Evolutionary conservation across 129 eudicot species (phyloP).

Genomic region (Logfia minima): DNA sequence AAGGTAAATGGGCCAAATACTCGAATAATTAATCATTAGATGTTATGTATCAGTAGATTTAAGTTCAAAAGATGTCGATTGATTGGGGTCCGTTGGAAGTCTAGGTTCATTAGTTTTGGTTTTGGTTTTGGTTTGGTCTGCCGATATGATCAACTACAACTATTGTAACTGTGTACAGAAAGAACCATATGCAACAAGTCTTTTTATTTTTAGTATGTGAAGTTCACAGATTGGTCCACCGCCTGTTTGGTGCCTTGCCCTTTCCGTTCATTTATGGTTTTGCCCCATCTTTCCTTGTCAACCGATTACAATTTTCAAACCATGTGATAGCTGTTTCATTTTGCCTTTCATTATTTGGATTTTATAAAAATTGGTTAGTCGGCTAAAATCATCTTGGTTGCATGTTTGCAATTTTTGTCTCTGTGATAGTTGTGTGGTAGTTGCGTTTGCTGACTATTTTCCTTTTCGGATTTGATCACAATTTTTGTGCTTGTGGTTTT

Average conservation of each 20-base stretch:
- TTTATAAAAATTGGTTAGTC: not conserved
- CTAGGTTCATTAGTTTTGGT: not conserved
- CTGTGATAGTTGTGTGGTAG: too few relatives aligned
- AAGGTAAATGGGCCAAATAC: not conserved
- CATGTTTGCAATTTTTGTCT: too few relatives aligned
- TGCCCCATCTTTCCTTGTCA: not conserved
- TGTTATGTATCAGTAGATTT: not conserved
- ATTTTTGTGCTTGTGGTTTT: too few relatives aligned
- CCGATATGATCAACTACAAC: not conserved
- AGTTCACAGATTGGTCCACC: not conserved
- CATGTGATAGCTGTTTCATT: not conserved
- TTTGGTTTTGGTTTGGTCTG: not conserved
- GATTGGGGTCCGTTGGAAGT: not conserved
- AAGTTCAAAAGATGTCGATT: not conserved
- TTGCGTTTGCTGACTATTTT: too few relatives aligned
- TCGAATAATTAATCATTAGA: not conserved
- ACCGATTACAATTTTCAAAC: not conserved
- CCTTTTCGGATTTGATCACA: too few relatives aligned
- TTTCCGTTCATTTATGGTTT: not conserved
- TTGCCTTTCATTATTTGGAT: not conserved
- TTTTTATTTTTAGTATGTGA: not conserved
- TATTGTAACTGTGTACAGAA: constrained; percentile 1
- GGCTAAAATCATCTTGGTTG: not conserved
- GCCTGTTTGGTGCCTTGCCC: not conserved
- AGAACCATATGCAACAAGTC: not conserved